Evolutionary conservation across 1,284 basidiomycete species (phyloP).

Genomic region (Microbotryum lychnidis-dioicae): DNA sequence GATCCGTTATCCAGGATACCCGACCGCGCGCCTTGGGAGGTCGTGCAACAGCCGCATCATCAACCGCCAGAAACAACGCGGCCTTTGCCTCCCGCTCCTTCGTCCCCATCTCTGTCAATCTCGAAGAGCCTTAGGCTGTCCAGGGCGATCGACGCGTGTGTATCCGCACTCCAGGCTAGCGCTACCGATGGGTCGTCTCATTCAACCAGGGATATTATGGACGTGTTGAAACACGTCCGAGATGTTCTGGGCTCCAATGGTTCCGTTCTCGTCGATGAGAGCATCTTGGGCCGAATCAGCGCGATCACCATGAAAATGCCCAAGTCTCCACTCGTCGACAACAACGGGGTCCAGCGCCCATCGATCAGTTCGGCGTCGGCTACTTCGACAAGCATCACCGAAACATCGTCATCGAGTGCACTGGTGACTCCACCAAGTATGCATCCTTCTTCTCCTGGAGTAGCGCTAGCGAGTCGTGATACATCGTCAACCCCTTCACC

Average conservation of each 20-base stretch:
- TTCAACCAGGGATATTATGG: neutral
- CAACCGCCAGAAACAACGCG: neutral
- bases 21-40: conserved; percentile 21
- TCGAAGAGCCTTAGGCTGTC: conserved; percentile 17
- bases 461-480: too few species aligned
- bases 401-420: too few species aligned
- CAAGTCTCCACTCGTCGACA: too few species aligned
- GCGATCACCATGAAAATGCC: too few species aligned
- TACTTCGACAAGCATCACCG: too few species aligned
- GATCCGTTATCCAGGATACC: conserved; percentile 27
- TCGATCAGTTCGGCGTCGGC: too few species aligned
- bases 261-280: too few species aligned
- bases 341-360: too few species aligned
- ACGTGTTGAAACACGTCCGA: conserved; percentile 24
- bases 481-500: too few species aligned
- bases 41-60: neutral
- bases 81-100: neutral
- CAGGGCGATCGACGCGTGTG: conserved; percentile 26
- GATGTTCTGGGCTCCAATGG: conserved; percentile 19
- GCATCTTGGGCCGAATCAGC: too few species aligned
- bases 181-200: neutral
- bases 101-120: conserved; percentile 9
- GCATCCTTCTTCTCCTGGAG: too few species aligned
- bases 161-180: conserved; percentile 16
- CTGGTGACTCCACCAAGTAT: too few species aligned